Evolutionary conservation across 805 yeast species (phyloP).

Genomic region (Candida peoriensis): DNA sequence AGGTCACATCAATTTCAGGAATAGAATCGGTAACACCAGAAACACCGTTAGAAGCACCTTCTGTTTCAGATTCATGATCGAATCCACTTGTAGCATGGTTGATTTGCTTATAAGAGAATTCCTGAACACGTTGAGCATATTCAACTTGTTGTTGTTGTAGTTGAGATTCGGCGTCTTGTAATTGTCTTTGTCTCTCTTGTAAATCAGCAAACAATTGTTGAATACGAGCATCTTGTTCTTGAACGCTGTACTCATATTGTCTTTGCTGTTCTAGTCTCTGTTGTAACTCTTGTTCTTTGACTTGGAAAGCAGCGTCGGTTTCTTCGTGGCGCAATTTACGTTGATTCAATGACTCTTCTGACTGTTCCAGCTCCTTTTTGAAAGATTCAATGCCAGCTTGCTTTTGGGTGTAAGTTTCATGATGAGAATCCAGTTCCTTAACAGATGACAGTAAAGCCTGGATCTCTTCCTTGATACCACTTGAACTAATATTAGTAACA

Average conservation of each 20-base stretch:
- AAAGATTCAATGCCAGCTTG: conserved; percentile 29
- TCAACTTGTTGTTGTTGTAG: conserved; percentile 32
- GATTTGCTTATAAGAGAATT: conserved; percentile 34
- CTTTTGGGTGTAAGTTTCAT: conserved; percentile 32
- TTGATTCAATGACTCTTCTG: conserved; percentile 29
- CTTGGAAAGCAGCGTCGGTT: conserved; percentile 13
- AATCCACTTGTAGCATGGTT: conserved; percentile 26
- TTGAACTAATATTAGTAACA: conserved; percentile 48
- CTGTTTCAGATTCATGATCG: not conserved
- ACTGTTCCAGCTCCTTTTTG: conserved; percentile 28
- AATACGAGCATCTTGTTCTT: conserved; percentile 32
- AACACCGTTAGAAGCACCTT: conserved; percentile 12
- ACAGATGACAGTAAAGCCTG: conserved; percentile 25
- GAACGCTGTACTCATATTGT: conserved; percentile 31
- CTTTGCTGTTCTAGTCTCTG: conserved; percentile 29
- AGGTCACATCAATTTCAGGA: conserved; percentile 21
- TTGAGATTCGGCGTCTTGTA: conserved; percentile 36
- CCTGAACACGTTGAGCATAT: conserved; percentile 35
- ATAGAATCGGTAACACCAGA: conserved; percentile 9
- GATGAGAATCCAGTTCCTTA: conserved; percentile 33
- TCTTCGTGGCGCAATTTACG: conserved; percentile 25
- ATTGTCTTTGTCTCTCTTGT: conserved; percentile 30
- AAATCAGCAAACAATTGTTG: conserved; percentile 30
- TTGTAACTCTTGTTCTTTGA: conserved; percentile 26
- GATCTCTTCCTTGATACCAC: conserved; percentile 39